Evolutionary conservation across 306 rosid species (phyloP), one percentile per base, ranked within the genome.

Genomic region (Abrus pulchellus): DNA sequence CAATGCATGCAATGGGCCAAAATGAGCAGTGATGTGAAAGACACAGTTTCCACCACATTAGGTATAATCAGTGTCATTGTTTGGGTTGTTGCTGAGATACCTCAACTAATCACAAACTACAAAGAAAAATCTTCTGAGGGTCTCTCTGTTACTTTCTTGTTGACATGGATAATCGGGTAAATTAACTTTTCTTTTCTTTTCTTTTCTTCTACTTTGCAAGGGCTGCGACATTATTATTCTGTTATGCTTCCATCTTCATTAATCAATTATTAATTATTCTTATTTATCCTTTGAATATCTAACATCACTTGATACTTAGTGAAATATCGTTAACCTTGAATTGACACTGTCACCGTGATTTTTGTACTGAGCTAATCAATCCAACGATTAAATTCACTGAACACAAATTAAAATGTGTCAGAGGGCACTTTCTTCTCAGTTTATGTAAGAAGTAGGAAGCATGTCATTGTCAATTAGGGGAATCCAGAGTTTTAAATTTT

Each of bases 1-100:
- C 83, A 84, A 52, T 93, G 94, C 79, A 82, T 80, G 57, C 80
- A 83, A 72, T 88, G 90, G 89, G 85, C 68, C 30, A 30, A 50
- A 62, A 66, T 20, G 20, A 52, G 67, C 44, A 89, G 83, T 80
- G 78, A 79, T 82, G 64, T 8, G 52, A 88, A 50, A 85, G 89
- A 92, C 45, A 88, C 86, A 70, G 78, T 85, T 72, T 94, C 98
- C n/a, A 79, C 75, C 64, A 28, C 72, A 13, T 80, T 94, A 80
- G 98, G 98, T 56, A 1, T 87, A 9, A 29, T 88, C 52, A 92
- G 97, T 82, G 92, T 94, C 32, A 7, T 74, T 47, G 79, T 87
- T 84, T 94, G 98, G 98, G 83, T 86, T 76, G 88, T 86, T 41
- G 98, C 97, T 74, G 98, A 94, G 90, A 81, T 94, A 36, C 98